Conservation (phyloP, 345 rosid genomes). For the Eucalyptus marginata region DNA sequence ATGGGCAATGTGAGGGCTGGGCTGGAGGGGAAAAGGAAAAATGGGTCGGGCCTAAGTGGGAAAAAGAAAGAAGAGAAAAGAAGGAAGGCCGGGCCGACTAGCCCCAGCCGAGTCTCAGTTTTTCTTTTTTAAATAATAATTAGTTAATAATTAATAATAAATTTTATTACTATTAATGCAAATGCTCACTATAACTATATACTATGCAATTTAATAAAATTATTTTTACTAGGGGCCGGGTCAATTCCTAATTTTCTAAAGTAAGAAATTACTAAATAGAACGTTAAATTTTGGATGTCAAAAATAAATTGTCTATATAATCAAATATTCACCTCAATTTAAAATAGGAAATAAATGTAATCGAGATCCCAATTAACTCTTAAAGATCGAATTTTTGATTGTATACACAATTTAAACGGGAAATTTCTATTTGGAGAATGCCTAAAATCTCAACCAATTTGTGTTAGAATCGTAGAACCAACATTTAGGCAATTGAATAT, state of each 20-base stretch:
- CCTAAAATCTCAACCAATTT: background rate
- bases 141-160: no score
- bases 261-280: no score
- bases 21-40: background rate
- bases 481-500: background rate
- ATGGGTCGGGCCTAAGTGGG: background rate
- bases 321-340: background rate
- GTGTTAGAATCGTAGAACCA: background rate
- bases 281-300: no score
- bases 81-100: background rate
- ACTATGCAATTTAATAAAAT: no score
- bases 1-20: background rate
- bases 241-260: no score
- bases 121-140: no score
- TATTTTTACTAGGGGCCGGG: no score
- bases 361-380: background rate
- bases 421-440: background rate
- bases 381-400: background rate
- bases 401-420: background rate
- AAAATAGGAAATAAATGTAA: no score
- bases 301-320: no score
- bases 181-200: no score
- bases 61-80: background rate
- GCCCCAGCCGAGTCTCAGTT: rapidly evolving
- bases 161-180: no score